Evolutionary conservation across 1,284 basidiomycete genomes (phyloP), one percentile per base, ranked within the genome.

Genomic region (Polyporus tsugae): DNA sequence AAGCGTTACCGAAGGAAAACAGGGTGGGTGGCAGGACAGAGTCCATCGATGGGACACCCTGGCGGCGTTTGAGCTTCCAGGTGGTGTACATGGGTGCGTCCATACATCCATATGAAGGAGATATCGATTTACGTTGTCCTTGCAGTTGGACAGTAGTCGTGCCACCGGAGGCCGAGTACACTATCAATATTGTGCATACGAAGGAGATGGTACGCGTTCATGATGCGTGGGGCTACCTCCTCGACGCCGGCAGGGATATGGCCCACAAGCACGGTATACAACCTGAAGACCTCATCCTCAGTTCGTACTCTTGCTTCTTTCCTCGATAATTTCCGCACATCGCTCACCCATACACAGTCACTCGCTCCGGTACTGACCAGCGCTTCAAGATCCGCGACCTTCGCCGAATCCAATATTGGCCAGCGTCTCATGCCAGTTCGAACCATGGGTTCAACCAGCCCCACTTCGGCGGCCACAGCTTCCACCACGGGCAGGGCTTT

Each of bases 61-160:
- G 10, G 66, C 71, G 36, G 63, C 79, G 0, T 80, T 75, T 60
- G 64, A 72, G 3, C 66, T 76, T 7, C 82, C 82, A 0, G 77
- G 75, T 11, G 78, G 77, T 59, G 66, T 82, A 29, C 75, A 79
- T 64, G 84, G 82, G 86, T 85, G 59, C 67, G 83, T 72, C 15
- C 5, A 25, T 4, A 33, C n/a, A 15, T 1, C 13, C 11, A 2
- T 25, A 5, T 38, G 42, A n/a, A 53, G 1, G 11, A 13, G n/a
- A 6, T 57, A 5, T 49, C 6, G 2, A 17, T 25, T 65, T 22
- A 55, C 33, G 17, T 1, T 36, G 39, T 52, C 13, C 2, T 39
- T 61, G 15, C 35, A 86, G 85, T 60, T 88, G 87, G 86, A 79
- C 84, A 0, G 76, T 87, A 15, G 78, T 80, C 0, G 78, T 86